These are phyloP conservation scores for Xenoacremonium recifei DNA, from an alignment of 2,329 filamentous ascomycete species.

Conservation along the genomic window DNA sequence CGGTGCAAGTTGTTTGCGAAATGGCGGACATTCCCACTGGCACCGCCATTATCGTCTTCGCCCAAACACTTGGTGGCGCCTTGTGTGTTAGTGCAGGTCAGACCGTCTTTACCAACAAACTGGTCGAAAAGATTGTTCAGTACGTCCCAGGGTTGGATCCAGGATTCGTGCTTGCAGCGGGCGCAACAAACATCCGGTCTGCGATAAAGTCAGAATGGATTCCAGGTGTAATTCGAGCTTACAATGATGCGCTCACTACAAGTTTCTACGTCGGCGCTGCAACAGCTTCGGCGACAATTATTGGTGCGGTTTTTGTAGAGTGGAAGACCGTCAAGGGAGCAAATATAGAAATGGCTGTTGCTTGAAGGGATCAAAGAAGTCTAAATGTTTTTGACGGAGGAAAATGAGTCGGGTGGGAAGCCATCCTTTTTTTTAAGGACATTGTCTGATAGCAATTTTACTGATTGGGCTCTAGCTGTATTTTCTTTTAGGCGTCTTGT, in stretches of 20 bases:
- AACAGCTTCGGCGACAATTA: conserved; percentile 41
- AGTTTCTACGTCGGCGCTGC: conserved; percentile 44
- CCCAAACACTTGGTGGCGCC: conserved; percentile 39
- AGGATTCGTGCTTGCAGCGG: conserved; percentile 28
- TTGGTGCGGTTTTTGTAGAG: conserved; percentile 45
- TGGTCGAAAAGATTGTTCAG: conserved; percentile 37
- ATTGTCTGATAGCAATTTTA: no score
- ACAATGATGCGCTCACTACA: conserved; percentile 43
- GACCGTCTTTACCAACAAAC: conserved; percentile 48
- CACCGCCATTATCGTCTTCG: conserved; percentile 32
- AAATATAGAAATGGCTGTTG: conserved; percentile 35
- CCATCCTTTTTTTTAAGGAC: no score
- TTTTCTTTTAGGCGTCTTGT: no score
- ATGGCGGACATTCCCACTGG: conserved; percentile 32
- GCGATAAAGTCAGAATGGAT: conserved; percentile 28
- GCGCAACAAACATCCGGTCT: conserved; percentile 37
- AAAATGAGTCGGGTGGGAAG: no score
- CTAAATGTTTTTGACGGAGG: no score
- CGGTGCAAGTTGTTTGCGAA: conserved; percentile 37
- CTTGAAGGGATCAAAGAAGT: no score
- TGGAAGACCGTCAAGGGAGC: conserved; percentile 59
- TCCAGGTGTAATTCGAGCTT: conserved; percentile 36
- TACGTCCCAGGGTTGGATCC: conserved; percentile 35
- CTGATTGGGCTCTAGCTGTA: no score
- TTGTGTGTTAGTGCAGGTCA: conserved; percentile 50